phyloP scores from a whole-genome alignment of 1,284 basidiomycete genomes.

The Ganoderma resinaceum region DNA sequence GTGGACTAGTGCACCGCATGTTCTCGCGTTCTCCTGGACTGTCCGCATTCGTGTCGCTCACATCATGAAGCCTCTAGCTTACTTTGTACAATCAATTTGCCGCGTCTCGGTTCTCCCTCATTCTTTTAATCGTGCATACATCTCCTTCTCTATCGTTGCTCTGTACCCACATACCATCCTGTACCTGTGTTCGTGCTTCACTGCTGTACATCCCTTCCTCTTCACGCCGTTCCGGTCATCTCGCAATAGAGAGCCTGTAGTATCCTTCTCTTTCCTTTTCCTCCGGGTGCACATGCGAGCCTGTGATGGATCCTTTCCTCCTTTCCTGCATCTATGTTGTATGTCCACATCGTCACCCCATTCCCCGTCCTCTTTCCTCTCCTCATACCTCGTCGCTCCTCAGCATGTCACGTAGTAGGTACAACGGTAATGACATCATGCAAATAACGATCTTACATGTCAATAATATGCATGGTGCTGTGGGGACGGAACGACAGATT shows the following conservation, averaged over 20 bases:
- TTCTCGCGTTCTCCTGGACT: neutral
- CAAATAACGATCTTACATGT: neutral
- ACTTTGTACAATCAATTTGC: neutral
- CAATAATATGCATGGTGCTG: neutral
- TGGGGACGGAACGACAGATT: neutral
- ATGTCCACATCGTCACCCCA: neutral
- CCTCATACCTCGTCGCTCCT: too few species aligned
- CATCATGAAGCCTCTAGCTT: neutral
- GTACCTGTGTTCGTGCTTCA: neutral
- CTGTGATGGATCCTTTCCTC: constrained; percentile 1
- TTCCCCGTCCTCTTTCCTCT: neutral
- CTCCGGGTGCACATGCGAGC: neutral
- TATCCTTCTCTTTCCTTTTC: neutral
- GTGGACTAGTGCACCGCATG: constrained; percentile 41
- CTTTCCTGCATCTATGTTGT: constrained; percentile 4
- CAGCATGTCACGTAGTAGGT: constrained; percentile 1
- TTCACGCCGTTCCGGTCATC: neutral
- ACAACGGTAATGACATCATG: constrained; percentile 8
- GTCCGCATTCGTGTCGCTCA: neutral
- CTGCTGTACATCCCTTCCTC: neutral
- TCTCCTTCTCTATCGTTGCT: neutral
- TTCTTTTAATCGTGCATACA: neutral
- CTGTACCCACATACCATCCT: neutral
- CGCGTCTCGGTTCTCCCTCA: neutral
- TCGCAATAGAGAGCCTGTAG: constrained; percentile 2